Conservation (phyloP, 2,329 filamentous ascomycete genomes). For the Botrytis hyacinthi region DNA sequence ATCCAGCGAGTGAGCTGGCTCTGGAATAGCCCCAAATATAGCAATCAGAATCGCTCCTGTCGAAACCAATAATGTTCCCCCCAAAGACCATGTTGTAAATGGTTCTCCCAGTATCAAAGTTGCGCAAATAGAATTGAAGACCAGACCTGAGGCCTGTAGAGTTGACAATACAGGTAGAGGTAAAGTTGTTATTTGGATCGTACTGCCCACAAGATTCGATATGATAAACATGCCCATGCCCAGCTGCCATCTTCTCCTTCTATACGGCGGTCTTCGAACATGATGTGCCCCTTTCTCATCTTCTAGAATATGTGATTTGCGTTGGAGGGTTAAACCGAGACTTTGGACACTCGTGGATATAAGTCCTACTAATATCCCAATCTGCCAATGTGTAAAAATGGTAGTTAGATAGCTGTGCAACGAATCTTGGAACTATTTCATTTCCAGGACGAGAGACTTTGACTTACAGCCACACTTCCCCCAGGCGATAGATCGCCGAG, state of each 20-base stretch:
- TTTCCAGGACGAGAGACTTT: constrained; percentile 24
- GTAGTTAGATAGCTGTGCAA: constrained; percentile 16
- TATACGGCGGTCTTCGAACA: constrained; percentile 80
- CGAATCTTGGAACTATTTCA: constrained; percentile 26
- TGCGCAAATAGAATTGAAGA: constrained; percentile 98
- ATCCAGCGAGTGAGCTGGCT: constrained; percentile 82
- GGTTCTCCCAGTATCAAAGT: constrained; percentile 89
- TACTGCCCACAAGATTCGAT: constrained; percentile 90
- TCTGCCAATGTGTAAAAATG: constrained; percentile 47
- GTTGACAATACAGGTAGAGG: constrained; percentile 93
- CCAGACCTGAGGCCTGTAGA: constrained; percentile 88
- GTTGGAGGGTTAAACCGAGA: constrained; percentile 89
- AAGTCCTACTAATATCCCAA: constrained; percentile 90
- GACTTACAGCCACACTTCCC: constrained; percentile 70
- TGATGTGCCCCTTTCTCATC: constrained; percentile 83
- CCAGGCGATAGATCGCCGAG: constrained; percentile 74
- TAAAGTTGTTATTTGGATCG: constrained; percentile 94
- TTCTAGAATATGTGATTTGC: constrained; percentile 96
- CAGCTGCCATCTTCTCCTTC: constrained; percentile 88
- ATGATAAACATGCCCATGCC: constrained; percentile 97
- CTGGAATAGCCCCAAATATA: constrained; percentile 88
- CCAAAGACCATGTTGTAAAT: constrained; percentile 89
- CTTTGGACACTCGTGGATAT: constrained; percentile 93
- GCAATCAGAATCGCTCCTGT: constrained; percentile 88
- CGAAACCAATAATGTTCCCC: constrained; percentile 85